Percentiles rank a stretch among this genome's conserved stretches.
phyloP scores from a whole-genome alignment of 352 stramenopile genomes.

The Globisporangium splendens region DNA sequence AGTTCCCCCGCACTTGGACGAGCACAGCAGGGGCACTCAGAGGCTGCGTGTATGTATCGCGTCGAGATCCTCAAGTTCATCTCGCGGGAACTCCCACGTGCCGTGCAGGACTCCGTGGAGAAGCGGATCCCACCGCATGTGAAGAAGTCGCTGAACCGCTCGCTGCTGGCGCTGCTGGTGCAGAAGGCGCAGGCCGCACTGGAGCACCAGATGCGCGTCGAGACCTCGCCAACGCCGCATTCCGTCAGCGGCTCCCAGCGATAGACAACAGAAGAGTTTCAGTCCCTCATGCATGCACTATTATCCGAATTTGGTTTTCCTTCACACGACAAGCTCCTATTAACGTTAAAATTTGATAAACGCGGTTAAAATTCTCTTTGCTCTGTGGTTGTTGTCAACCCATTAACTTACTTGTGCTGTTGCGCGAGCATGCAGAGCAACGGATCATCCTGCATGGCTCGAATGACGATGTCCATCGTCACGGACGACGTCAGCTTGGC shows the following conservation, averaged over 20 bases:
- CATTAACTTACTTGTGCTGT: not conserved
- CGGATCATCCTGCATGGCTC: slow-evolving; percentile 43
- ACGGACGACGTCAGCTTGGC: slow-evolving; percentile 46
- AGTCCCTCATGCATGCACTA: not conserved
- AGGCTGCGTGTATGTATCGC: slow-evolving; percentile 79
- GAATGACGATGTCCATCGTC: slow-evolving; percentile 34
- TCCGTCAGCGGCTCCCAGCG: not conserved
- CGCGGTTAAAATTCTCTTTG: not conserved
- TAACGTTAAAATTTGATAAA: not conserved
- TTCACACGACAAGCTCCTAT: not conserved
- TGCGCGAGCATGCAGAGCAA: slow-evolving; percentile 32
- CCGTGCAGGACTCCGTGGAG: slow-evolving; percentile 65
- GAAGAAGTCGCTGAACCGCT: slow-evolving; percentile 69
- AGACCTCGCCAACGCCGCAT: slow-evolving; percentile 28
- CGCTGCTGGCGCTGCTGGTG: slow-evolving; percentile 66
- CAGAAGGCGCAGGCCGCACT: slow-evolving; percentile 73
- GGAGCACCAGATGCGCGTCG: slow-evolving; percentile 66
- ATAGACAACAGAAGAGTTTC: not conserved
- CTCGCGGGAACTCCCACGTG: slow-evolving; percentile 70
- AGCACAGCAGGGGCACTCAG: slow-evolving; percentile 25
- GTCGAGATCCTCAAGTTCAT: slow-evolving; percentile 86
- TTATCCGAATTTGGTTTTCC: not conserved
- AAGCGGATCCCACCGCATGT: slow-evolving; percentile 49
- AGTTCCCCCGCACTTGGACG: slow-evolving; percentile 6
- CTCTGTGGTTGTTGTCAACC: too few relatives aligned